phyloP scores from a whole-genome alignment of 2,329 filamentous ascomycete genomes.

The Zymoseptoria pseudotritici region DNA sequence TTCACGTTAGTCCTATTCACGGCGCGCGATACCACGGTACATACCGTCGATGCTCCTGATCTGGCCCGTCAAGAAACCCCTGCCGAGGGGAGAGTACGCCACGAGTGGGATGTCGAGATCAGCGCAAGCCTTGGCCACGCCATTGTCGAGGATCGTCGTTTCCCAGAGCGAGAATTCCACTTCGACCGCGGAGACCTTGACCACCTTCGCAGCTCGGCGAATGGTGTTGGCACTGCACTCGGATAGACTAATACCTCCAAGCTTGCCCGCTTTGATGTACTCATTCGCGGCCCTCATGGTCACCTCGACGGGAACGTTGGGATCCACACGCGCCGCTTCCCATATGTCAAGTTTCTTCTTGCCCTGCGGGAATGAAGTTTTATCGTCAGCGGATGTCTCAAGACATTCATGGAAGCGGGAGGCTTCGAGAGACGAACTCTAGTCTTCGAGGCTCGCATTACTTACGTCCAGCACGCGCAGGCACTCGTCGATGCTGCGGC shows the following conservation, averaged over 20 bases:
- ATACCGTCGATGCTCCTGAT: constrained; percentile 33
- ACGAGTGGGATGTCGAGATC: constrained; percentile 62
- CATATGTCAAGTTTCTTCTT: constrained; percentile 45
- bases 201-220: constrained; percentile 43
- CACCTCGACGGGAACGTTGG: constrained; percentile 38
- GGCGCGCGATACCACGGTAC: not conserved
- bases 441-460: too few relatives aligned
- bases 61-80: constrained; percentile 51
- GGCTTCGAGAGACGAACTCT: too few relatives aligned
- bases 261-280: constrained; percentile 32
- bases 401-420: too few relatives aligned
- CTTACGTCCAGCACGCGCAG: constrained; percentile 33
- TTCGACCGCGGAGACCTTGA: constrained; percentile 53
- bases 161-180: constrained; percentile 53
- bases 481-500: constrained; percentile 40
- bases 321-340: constrained; percentile 40
- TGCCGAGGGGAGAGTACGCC: constrained; percentile 65
- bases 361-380: constrained; percentile 13
- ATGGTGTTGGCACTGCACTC: constrained; percentile 42
- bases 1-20: not conserved
- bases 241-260: constrained; percentile 41
- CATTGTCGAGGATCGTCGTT: constrained; percentile 52
- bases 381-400: too few relatives aligned
- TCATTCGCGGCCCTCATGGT: constrained; percentile 38
- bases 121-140: constrained; percentile 48